These are phyloP conservation scores for Pseudogymnoascus sp. DNA, from an alignment of 2,329 filamentous ascomycete genomes.

Conservation along the genomic window DNA sequence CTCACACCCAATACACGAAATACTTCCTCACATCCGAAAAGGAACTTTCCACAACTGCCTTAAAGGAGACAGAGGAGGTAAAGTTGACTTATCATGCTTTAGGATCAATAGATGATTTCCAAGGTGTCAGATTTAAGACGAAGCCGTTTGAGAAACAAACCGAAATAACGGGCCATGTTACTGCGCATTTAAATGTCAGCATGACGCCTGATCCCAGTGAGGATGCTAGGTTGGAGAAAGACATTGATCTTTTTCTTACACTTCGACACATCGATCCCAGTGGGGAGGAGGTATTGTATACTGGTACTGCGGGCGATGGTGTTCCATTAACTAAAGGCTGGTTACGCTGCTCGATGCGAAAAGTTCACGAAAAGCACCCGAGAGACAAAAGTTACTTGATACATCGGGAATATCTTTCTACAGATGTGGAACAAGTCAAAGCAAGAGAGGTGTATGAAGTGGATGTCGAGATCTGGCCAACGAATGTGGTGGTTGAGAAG, in stretches of 20 bases:
- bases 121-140: not conserved
- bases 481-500: not conserved
- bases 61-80: not conserved
- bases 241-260: not conserved
- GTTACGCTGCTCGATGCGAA: not conserved
- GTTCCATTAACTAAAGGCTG: not conserved
- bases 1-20: not conserved
- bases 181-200: not conserved
- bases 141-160: not conserved
- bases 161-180: not conserved
- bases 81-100: constrained; percentile 26
- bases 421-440: not conserved
- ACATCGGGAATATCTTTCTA: not conserved
- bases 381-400: not conserved
- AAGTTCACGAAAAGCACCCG: not conserved
- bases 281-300: not conserved
- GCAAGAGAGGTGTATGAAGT: not conserved
- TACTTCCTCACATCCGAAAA: not conserved
- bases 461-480: not conserved
- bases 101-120: not conserved
- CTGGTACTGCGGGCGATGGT: not conserved
- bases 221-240: not conserved
- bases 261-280: not conserved
- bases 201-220: not conserved
- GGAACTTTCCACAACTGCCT: not conserved